Evolutionary conservation across 2,329 filamentous ascomycete species (phyloP).

Genomic region (Monosporascus sp.): DNA sequence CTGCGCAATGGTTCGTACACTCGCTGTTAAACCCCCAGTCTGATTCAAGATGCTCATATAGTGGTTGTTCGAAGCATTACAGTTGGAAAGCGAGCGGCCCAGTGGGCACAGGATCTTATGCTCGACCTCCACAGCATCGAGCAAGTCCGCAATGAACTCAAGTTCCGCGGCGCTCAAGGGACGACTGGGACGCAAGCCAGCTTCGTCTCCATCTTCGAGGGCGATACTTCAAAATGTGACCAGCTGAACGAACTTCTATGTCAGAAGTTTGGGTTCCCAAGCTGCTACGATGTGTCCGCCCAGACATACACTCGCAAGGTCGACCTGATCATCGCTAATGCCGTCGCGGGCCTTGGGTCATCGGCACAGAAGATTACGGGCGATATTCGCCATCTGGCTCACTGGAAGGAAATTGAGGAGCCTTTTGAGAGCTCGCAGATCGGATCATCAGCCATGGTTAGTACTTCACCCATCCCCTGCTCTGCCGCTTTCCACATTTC

Average conservation of each 20-base stretch:
- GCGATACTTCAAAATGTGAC: slow-evolving; percentile 41
- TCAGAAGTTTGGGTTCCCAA: slow-evolving; percentile 45
- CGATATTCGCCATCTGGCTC: slow-evolving; percentile 67
- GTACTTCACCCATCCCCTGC: no score
- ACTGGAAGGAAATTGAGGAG: slow-evolving; percentile 70
- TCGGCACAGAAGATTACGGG: slow-evolving; percentile 68
- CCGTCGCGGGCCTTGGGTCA: slow-evolving; percentile 70
- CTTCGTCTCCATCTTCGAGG: slow-evolving; percentile 54
- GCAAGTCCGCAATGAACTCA: slow-evolving; percentile 58
- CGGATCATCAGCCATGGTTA: background rate
- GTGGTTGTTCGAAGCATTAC: no score
- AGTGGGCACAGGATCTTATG: slow-evolving; percentile 68
- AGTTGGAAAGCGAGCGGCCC: slow-evolving; percentile 61
- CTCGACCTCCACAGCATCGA: slow-evolving; percentile 71
- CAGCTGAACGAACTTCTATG: slow-evolving; percentile 48
- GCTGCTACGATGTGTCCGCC: slow-evolving; percentile 52
- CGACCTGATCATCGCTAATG: slow-evolving; percentile 70
- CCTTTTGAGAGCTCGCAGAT: background rate
- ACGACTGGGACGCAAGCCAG: slow-evolving; percentile 74
- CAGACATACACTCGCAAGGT: slow-evolving; percentile 70
- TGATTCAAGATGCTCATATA: no score
- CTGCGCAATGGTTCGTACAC: no score
- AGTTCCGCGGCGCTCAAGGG: slow-evolving; percentile 52
- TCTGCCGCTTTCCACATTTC: no score
- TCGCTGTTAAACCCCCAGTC: no score